A percentile compares a stretch with the other conserved stretches of the same genome.
phyloP scores from a whole-genome alignment of 805 yeast genomes.

The Yarrowia sp. region DNA sequence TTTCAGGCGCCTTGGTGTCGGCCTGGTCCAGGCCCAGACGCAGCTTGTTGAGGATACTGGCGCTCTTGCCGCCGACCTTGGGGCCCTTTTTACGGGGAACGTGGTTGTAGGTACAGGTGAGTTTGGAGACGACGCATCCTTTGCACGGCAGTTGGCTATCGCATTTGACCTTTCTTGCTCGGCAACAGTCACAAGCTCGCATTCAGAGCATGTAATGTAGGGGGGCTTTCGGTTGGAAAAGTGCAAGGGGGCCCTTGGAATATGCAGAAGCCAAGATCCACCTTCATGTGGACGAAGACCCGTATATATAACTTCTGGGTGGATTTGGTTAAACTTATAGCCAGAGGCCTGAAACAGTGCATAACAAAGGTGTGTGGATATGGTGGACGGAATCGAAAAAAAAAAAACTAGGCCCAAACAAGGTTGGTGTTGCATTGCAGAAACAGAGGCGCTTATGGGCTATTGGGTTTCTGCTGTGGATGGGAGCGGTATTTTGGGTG shows the following conservation, averaged over 20 bases:
- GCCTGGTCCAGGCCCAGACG: constrained; percentile 20
- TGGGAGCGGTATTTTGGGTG: not conserved
- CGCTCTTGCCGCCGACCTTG: constrained; percentile 34
- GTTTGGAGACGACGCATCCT: constrained; percentile 32
- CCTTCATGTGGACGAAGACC: not conserved
- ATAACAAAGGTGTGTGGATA: constrained; percentile 14
- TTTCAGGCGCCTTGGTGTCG: constrained; percentile 12
- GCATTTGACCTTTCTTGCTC: constrained; percentile 36
- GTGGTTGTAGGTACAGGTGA: constrained; percentile 33
- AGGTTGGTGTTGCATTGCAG: constrained; percentile 18
- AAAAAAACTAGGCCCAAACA: not conserved
- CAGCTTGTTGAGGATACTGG: constrained; percentile 33
- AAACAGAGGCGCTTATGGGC: not conserved
- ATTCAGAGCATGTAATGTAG: constrained; percentile 30
- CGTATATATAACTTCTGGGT: constrained; percentile 10
- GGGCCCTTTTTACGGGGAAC: constrained; percentile 36
- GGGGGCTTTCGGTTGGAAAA: not conserved
- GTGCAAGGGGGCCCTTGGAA: too few relatives aligned
- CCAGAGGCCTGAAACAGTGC: constrained; percentile 22
- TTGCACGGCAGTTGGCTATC: constrained; percentile 36
- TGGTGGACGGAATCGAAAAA: not conserved
- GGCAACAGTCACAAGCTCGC: constrained; percentile 38
- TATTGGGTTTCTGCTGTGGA: not conserved
- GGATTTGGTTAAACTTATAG: constrained; percentile 3
- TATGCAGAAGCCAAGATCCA: too few relatives aligned